phyloP scores from a whole-genome alignment of 2,329 filamentous ascomycete genomes.

The Phaeoacremonium minimum region DNA sequence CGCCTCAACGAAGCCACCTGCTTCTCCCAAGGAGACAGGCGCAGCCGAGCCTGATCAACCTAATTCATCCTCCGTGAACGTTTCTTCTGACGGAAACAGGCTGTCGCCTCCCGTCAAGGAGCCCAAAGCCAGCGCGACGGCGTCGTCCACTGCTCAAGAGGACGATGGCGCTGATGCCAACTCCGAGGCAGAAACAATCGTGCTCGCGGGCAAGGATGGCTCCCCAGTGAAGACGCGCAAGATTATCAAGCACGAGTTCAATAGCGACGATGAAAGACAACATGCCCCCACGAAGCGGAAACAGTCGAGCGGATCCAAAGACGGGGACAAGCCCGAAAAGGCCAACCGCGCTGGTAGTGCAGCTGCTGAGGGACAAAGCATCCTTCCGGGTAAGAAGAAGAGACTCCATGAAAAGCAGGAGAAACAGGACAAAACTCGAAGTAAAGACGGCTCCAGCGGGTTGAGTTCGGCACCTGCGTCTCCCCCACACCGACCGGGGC shows the following conservation, averaged over 20 bases:
- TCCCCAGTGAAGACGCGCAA: slow-evolving; percentile 62
- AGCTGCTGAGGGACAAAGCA: slow-evolving; percentile 26
- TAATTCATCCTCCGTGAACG: slow-evolving; percentile 18
- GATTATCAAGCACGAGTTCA: slow-evolving; percentile 61
- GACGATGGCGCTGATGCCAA: slow-evolving; percentile 48
- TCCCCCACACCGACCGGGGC: slow-evolving; percentile 39
- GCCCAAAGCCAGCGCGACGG: slow-evolving; percentile 17
- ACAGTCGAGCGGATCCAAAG: slow-evolving; percentile 25
- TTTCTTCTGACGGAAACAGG: too few species aligned
- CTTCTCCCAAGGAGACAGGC: slow-evolving; percentile 40
- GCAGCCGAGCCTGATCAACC: slow-evolving; percentile 24
- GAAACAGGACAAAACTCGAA: slow-evolving; percentile 34
- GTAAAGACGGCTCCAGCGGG: slow-evolving; percentile 50
- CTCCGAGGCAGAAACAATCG: slow-evolving; percentile 70
- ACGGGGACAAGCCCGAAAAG: slow-evolving; percentile 25
- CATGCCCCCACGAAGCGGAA: slow-evolving; percentile 27
- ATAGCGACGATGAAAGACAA: slow-evolving; percentile 48
- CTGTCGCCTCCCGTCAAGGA: too few species aligned
- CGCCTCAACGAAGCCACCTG: slow-evolving; percentile 55
- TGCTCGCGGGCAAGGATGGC: slow-evolving; percentile 61
- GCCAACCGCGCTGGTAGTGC: slow-evolving; percentile 9
- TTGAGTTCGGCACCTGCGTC: slow-evolving; percentile 57
- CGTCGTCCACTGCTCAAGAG: slow-evolving; percentile 33
- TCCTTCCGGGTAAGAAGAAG: slow-evolving; percentile 44
- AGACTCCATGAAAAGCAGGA: slow-evolving; percentile 33